These are phyloP conservation scores for Phaeosphaeriaceae sp. DNA, from an alignment of 2,329 filamentous ascomycete genomes.

Conservation along the genomic window DNA sequence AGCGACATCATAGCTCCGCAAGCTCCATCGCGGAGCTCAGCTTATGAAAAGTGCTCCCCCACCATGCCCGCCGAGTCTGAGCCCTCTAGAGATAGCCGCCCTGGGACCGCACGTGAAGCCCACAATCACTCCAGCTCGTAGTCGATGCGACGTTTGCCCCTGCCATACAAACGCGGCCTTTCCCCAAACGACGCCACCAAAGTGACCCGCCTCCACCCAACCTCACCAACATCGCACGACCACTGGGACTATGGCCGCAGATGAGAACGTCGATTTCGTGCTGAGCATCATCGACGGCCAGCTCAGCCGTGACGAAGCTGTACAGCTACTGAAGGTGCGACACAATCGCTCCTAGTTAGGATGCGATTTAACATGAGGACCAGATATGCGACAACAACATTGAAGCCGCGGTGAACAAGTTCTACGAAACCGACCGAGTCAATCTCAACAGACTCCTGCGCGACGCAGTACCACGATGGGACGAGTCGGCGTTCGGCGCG, in stretches of 20 bases:
- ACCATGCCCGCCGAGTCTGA: constrained; percentile 12
- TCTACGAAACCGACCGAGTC: constrained; percentile 24
- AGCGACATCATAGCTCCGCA: constrained; percentile 23
- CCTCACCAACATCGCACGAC: constrained; percentile 1
- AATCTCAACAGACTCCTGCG: constrained; percentile 27
- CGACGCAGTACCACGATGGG: constrained; percentile 35
- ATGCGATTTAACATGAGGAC: background rate
- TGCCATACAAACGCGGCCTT: background rate
- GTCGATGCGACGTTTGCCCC: background rate
- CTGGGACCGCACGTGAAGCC: background rate
- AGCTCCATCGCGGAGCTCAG: constrained; percentile 20
- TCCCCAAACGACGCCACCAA: background rate
- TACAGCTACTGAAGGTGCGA: constrained; percentile 22
- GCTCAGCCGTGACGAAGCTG: constrained; percentile 23
- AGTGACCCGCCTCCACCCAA: background rate
- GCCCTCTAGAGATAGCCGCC: background rate
- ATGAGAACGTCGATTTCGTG: constrained; percentile 16
- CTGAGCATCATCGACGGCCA: constrained; percentile 17
- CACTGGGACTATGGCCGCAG: constrained; percentile 14
- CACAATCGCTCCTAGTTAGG: background rate
- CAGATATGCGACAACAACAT: constrained; percentile 35
- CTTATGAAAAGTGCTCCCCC: constrained; percentile 10
- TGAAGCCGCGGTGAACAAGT: constrained; percentile 31
- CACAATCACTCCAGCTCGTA: background rate
- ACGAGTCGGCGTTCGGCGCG: constrained; percentile 38